Evolutionary conservation across 257 asterid species (phyloP).

Genomic region (Capsicum chinense): DNA sequence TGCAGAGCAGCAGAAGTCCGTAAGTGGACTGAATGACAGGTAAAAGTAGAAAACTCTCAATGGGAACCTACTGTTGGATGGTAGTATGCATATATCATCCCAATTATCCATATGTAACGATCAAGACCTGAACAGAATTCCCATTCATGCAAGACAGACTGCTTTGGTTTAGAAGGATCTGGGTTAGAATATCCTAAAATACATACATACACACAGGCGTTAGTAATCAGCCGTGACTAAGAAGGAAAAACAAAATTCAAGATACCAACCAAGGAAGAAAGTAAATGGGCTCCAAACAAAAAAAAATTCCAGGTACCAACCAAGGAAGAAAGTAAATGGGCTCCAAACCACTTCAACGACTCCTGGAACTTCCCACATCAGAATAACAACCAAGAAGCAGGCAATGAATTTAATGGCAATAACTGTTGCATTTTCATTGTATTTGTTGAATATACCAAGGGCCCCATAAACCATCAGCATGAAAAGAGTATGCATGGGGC

Average conservation of each 20-base stretch:
- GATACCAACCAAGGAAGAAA: constrained; percentile 70
- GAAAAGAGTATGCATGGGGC: constrained; percentile 96
- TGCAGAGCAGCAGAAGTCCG: background rate
- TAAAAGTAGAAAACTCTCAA: constrained; percentile 26
- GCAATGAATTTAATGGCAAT: constrained; percentile 68
- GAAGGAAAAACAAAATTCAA: constrained; percentile 6
- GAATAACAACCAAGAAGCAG: constrained; percentile 82
- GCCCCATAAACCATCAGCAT: constrained; percentile 91
- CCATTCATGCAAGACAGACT: constrained; percentile 73
- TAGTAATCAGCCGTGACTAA: constrained; percentile 24
- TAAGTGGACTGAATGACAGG: background rate
- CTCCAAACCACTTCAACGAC: constrained; percentile 77
- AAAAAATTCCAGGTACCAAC: constrained; percentile 46
- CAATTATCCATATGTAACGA: constrained; percentile 89
- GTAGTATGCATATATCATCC: constrained; percentile 86
- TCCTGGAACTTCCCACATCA: constrained; percentile 84
- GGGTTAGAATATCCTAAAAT: constrained; percentile 72
- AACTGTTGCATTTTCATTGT: constrained; percentile 70
- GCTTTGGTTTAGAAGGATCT: constrained; percentile 62
- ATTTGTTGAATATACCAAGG: constrained; percentile 77
- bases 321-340: constrained; percentile 79
- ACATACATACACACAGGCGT: constrained; percentile 29
- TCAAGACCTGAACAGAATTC: constrained; percentile 89
- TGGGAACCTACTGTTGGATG: constrained; percentile 76
- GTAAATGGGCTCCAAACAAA: constrained; percentile 75